These are phyloP conservation scores for Colletotrichum spaethianum DNA, from an alignment of 2,329 filamentous ascomycete genomes.

Conservation along the genomic window DNA sequence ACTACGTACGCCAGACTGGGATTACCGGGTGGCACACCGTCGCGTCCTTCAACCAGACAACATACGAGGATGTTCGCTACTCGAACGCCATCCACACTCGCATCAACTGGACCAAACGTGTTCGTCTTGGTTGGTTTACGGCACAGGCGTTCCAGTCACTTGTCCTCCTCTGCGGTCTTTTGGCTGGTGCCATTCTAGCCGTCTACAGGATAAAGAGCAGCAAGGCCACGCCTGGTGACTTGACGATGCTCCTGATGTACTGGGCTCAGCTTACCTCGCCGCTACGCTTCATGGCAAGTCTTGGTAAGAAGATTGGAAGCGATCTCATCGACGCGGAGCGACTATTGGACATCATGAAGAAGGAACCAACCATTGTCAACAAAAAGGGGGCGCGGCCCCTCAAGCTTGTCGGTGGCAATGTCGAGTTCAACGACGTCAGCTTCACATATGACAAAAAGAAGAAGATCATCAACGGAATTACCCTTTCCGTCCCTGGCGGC, in stretches of 20 bases:
- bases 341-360: constrained; percentile 71
- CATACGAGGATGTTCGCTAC: constrained; percentile 69
- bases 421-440: constrained; percentile 68
- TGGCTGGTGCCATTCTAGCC: constrained; percentile 73
- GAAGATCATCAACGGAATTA: constrained; percentile 68
- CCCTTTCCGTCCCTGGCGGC: constrained; percentile 64
- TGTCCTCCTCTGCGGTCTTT: constrained; percentile 77
- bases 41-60: constrained; percentile 71
- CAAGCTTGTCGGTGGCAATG: constrained; percentile 65
- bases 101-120: constrained; percentile 38
- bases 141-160: constrained; percentile 54
- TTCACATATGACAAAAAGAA: constrained; percentile 74
- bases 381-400: constrained; percentile 65
- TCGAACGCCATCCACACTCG: constrained; percentile 59
- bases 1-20: constrained; percentile 68
- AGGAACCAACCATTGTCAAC: constrained; percentile 68
- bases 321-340: constrained; percentile 72
- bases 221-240: constrained; percentile 74
- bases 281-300: constrained; percentile 76
- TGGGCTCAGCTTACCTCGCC: constrained; percentile 81
- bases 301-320: constrained; percentile 69
- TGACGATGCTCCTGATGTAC: constrained; percentile 80
- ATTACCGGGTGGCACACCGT: constrained; percentile 73
- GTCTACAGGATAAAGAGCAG: constrained; percentile 77
- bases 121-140: constrained; percentile 39